phyloP scores from a whole-genome alignment of 148 eudicot species.

The Camellia sinensis region DNA sequence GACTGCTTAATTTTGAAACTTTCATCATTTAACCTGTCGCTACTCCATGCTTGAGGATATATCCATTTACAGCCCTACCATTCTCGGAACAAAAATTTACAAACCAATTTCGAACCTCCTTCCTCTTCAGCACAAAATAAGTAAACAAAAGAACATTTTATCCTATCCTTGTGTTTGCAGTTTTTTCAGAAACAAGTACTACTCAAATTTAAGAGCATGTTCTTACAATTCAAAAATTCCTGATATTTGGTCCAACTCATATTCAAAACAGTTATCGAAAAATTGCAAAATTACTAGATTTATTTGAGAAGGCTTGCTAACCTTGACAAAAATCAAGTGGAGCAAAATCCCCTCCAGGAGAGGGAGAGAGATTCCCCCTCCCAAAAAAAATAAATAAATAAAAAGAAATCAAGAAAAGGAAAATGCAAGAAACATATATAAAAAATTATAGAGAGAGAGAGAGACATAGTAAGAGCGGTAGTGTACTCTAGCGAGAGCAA shows the following conservation, averaged over 20 bases:
- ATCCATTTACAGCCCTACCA: neutral
- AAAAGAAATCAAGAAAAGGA: too few species aligned
- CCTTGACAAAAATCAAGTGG: too few species aligned
- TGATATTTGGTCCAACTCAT: neutral
- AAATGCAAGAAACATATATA: too few species aligned
- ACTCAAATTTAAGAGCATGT: neutral
- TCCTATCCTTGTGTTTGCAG: neutral
- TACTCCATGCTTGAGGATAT: neutral
- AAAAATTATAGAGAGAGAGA: too few species aligned
- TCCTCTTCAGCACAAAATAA: neutral
- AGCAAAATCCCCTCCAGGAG: too few species aligned
- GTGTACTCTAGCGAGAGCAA: too few species aligned
- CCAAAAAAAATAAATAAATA: too few species aligned
- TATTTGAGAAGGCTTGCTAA: neutral
- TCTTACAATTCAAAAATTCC: neutral
- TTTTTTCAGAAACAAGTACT: neutral
- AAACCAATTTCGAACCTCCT: neutral
- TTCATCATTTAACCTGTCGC: neutral
- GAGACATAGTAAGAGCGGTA: too few species aligned
- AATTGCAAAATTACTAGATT: neutral
- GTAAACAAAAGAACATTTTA: neutral
- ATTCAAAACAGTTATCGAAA: neutral
- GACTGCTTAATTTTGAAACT: neutral
- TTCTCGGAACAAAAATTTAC: neutral
- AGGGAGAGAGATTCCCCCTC: too few species aligned